Evolutionary conservation across 208 protist species (phyloP).

Genomic region (Phytomonas serpens): DNA sequence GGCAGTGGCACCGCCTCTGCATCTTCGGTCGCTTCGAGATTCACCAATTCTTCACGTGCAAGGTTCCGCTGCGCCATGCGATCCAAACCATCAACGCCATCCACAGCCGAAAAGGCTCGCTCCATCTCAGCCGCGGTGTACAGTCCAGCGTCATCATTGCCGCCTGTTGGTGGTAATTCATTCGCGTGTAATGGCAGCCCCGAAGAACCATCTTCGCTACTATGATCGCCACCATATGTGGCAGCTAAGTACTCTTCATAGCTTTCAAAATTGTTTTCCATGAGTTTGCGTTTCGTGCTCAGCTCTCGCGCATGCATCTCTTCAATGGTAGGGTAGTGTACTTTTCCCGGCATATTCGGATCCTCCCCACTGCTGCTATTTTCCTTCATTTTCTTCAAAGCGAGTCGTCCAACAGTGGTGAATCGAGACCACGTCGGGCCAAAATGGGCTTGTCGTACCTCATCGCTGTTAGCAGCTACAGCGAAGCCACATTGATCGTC

Average conservation of each 20-base stretch:
- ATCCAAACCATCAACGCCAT: constrained; percentile 25
- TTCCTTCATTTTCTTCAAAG: constrained; percentile 53
- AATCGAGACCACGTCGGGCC: constrained; percentile 74
- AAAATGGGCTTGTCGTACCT: constrained; percentile 66
- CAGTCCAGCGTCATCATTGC: constrained; percentile 10
- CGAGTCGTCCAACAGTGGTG: constrained; percentile 53
- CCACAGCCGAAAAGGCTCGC: constrained; percentile 21
- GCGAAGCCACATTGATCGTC: constrained; percentile 56
- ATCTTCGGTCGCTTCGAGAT: constrained; percentile 24
- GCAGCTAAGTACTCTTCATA: constrained; percentile 65
- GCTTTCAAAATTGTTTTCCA: constrained; percentile 53
- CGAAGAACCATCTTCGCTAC: constrained; percentile 11
- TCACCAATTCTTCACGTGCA: constrained; percentile 17
- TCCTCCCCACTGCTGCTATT: neutral
- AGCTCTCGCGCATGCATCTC: constrained; percentile 43
- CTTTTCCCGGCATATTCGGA: neutral
- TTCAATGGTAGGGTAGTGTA: constrained; percentile 25
- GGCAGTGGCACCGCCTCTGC: constrained; percentile 42
- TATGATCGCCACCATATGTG: constrained; percentile 30
- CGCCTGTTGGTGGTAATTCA: neutral
- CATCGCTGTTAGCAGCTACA: constrained; percentile 45
- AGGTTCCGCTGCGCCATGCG: constrained; percentile 38
- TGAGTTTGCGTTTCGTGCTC: constrained; percentile 20
- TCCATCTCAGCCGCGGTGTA: constrained; percentile 28
- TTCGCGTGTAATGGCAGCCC: neutral